Conservation (phyloP, 2,329 filamentous ascomycete genomes). For the Xylaria sp. region DNA sequence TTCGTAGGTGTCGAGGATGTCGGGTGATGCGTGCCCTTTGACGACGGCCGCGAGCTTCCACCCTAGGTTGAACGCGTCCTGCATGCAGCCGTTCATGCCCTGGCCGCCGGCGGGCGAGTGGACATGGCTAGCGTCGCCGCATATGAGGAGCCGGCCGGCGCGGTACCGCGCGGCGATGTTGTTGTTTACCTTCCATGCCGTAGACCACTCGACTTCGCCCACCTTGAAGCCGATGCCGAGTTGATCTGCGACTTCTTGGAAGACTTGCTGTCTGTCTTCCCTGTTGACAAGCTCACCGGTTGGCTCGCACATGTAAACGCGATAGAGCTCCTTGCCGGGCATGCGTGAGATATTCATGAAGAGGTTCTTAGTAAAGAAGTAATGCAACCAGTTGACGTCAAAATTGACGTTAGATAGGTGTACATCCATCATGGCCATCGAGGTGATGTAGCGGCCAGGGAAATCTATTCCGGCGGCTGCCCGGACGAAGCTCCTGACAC, state of each 20-base stretch:
- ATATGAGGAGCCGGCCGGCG: constrained; percentile 18
- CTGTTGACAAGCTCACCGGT: neutral
- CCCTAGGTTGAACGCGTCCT: constrained; percentile 70
- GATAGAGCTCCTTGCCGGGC: constrained; percentile 11
- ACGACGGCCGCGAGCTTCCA: constrained; percentile 56
- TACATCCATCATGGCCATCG: constrained; percentile 16
- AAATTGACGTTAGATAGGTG: neutral
- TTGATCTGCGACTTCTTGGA: constrained; percentile 14
- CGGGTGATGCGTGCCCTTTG: constrained; percentile 5
- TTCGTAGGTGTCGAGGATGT: constrained; percentile 27
- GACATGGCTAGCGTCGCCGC: constrained; percentile 73
- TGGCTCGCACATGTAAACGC: constrained; percentile 9
- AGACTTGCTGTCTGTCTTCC: constrained; percentile 12
- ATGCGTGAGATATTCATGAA: constrained; percentile 10
- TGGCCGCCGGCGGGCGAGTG: constrained; percentile 79
- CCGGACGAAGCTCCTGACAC: constrained; percentile 9
- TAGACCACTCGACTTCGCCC: neutral
- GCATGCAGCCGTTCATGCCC: constrained; percentile 71
- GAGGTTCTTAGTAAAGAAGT: constrained; percentile 11
- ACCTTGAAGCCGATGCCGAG: constrained; percentile 12
- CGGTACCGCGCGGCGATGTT: constrained; percentile 19
- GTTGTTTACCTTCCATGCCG: neutral
- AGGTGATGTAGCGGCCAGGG: neutral
- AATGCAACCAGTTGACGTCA: constrained; percentile 6
- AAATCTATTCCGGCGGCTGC: constrained; percentile 12